Evolutionary conservation across 805 yeast species (phyloP), one percentile per base, ranked within the genome.

Genomic region (Danielozyma ontarioensis): DNA sequence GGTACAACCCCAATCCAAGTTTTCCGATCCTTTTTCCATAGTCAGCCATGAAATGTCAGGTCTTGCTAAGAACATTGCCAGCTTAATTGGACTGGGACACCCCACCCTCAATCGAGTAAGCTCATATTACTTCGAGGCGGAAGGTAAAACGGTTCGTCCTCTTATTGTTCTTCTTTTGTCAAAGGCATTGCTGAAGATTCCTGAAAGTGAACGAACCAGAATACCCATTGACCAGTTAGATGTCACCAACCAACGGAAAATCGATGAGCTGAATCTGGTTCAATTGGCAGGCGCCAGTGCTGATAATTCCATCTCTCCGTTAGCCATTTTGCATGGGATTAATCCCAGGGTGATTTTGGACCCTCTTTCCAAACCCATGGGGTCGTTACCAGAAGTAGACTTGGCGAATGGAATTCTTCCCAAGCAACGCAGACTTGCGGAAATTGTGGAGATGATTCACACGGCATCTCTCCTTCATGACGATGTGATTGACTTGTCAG

Each of bases 381-480:
- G 76, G 42, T 68, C 76, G 25, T 65, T 82, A 34, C 87, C 90
- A 1, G 68, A 75, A 29, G 57, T 65, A 39, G 76, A 74, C 39
- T 60, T 69, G 12, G 64, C 75, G 36, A 76, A 76, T 46, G 96
- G 96, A 2, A 86, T 93, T 31, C 66, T 90, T 37, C 97, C 98
- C 29, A 88, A 93, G 46, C 98, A 93, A 62, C 72, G 97, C 44
- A 73, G 98, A 37, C 70, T 93, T 35, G 97, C 98, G 1, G 98
- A 93, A 62, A 90, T 93, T 49, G 96, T 90, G 7, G 98, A 93
- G 62, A 85, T 93, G 95, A 93, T 93, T 44, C 98, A 93, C 58
- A 93, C 97, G 1, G 97, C 98, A 3, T 83, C 95, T 10, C 64
- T 93, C 43, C 71, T 93, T 34, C 98, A 93, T 57, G 98, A 93